Base-by-base conservation (phyloP, 2,329 filamentous ascomycete species). In the Colletotrichum acutatum region DNA sequence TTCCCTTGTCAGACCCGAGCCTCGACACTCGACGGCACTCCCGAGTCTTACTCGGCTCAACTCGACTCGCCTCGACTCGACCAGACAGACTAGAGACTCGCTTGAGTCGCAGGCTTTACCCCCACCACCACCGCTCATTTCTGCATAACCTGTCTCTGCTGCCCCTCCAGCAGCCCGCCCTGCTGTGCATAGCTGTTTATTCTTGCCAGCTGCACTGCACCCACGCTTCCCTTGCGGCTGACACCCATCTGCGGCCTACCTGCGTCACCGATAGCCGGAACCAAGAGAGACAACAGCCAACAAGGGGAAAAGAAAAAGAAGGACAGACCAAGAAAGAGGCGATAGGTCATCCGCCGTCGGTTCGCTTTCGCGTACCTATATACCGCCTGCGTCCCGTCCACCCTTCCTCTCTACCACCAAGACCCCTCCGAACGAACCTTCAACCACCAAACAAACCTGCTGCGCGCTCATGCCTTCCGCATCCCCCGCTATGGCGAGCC, bases 401-500 rank as follows among this genome's bases (percentile, higher is more conserved):
- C 66, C 32, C 34, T 64, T 11, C 34, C 63, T 67, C 54, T 65
- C 62, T 53, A 34, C 34, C 32, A 42, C 32, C 28, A 28, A 46
- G 56, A 46, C 12, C 34, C 70, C 66, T 60, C 60, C 57, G 32
- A 46, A 16, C 54, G 42, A 60, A 64, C 14, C 24, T n/a, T 61
- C 60, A 22, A 54, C 53, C 56, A 42, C 53, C 42, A 42, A 56
- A 37, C 28, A 46, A 65, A 56, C 46, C 53, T 49, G 37, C 37
- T 28, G 67, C 52, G 37, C 69, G 65, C 69, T 69, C 56, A 70
- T 72, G 66, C 70, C 70, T 60, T 72, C 70, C 63, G 66, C 70
- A 34, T 72, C 70, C 49, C 54, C 46, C 60, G 68, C 69, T 49
- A 74, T 74, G 72, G 70, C 69, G 32, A 74, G 72, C 59, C 68